Evolutionary conservation across 2,329 filamentous ascomycete genomes (phyloP), one percentile per base, ranked within the genome.

Genomic region (Microdochium nivale): DNA sequence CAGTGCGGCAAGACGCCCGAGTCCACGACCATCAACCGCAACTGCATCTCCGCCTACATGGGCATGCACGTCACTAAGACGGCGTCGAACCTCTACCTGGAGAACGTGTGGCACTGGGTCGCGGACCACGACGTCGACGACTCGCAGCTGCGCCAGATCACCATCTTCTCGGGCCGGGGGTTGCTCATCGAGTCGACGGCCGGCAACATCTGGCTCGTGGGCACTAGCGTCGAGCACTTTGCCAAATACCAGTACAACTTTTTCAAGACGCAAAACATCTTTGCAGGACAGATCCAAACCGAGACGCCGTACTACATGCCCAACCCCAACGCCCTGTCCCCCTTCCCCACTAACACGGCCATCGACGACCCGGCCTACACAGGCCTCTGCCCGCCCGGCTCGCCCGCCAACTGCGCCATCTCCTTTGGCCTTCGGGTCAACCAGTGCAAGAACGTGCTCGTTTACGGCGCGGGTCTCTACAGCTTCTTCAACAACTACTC

Each of bases 281-380:
- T 78, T 63, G 77, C 82, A 60, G 82, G 81, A 19, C 75, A 82
- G 58, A 78, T 83, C 48, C 85, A 89, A 62, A 83, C 84, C 49
- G 85, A 88, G 65, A 83, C 84, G 3, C 79, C 85, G 1, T 89
- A 89, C 67, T 87, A 80, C 67, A 85, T 88, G 64, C 80, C 83
- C 24, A 80, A 78, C 60, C 84, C 85, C 0, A 69, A 68, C 47
- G 80, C 84, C 0, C 72, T 75, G 0, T 68, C 69, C 8, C 85
- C 82, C 1, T 87, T 86, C 67, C 61, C 71, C 0, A 59, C 68
- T 0, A 67, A 71, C 21, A 44, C 65, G 1, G 60, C 68, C 13
- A 65, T 76, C 51, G 64, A 70, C 52, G 78, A 83, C 55, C 79
- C 78, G 0, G 69, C 70, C 65, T 87, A 76, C 73, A 77, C 69